Evolutionary conservation across 805 yeast genomes (phyloP), one percentile per base, ranked within the genome.

Genomic region (Spencermartinsiella europaea): DNA sequence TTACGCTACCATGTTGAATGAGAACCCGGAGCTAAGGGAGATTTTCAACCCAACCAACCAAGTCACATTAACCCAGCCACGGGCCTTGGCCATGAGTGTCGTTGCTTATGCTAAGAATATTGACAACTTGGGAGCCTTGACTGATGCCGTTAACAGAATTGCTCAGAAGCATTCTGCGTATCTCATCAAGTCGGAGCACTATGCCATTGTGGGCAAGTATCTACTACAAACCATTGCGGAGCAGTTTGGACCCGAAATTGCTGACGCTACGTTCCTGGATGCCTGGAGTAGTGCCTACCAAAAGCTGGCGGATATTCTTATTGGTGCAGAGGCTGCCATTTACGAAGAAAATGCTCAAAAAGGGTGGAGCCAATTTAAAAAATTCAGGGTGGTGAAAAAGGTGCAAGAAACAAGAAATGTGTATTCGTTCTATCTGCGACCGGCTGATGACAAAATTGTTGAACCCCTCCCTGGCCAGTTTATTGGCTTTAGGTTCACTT

Each of bases 231-330:
- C 87, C 12, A 71, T 84, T 62, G 60, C 63, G 35, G 72, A 73
- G 45, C 70, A 79, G 35, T 65, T 83, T 31, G 86, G 85, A 3
- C 47, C 47, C 3, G 72, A 66, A 37, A 72, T 69, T n/a, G 85
- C 85, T n/a, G 77, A 79, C 16, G 72, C 69, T 2, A 79, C 72
- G 36, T 76, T 83, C 10, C 54, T 80, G 38, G 71, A 67, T 21
- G 86, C 87, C 8, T 83, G 88, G 86, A 67, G 71, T 20, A 72
- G 67, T 36, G 89, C 90, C 3, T 83, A 83, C 60, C 75, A 73
- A 33, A 76, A 74, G 47, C 69, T 83, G 50, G 89, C 89, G 4
- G 72, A 78, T 46, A 61, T 79, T 7, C 68, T 83, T 52, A 83
- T 83, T 52, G 62, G 68, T 34, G 73, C 76, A 17, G 90, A 83